These are phyloP conservation scores for Cicer pinnatifidum DNA, from an alignment of 306 rosid genomes.

Conservation along the genomic window DNA sequence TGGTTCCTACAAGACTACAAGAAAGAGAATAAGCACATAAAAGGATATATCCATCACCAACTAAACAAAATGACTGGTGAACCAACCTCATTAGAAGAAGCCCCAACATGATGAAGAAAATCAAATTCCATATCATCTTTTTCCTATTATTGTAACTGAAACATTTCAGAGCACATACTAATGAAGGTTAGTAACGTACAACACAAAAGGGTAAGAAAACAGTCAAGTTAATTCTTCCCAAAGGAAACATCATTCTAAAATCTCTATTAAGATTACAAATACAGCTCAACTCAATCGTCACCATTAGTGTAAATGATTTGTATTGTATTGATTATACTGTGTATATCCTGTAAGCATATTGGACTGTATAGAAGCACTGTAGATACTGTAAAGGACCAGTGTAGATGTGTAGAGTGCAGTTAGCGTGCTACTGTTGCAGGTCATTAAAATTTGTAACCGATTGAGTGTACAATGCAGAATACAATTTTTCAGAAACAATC, in stretches of 20 bases:
- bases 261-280: slow-evolving; percentile 13
- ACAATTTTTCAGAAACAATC: neutral
- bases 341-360: neutral
- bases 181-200: slow-evolving; percentile 30
- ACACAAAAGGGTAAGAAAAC: slow-evolving; percentile 15
- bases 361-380: neutral
- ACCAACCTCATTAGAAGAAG: slow-evolving; percentile 74
- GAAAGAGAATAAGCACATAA: slow-evolving; percentile 47
- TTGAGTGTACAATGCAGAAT: neutral
- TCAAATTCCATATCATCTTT: slow-evolving; percentile 77
- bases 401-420: neutral
- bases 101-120: slow-evolving; percentile 68
- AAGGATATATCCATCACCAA: slow-evolving; percentile 21
- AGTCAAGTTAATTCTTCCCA: slow-evolving; percentile 9
- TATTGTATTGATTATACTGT: neutral
- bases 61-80: slow-evolving; percentile 39
- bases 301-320: neutral
- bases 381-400: neutral
- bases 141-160: slow-evolving; percentile 89
- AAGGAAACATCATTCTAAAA: slow-evolving; percentile 14
- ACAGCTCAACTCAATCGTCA: slow-evolving; percentile 33
- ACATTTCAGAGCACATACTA: slow-evolving; percentile 39
- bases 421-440: neutral
- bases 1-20: slow-evolving; percentile 83
- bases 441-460: neutral